A percentile compares a stretch with the other conserved stretches of the same genome.
Conservation (phyloP, 2,329 filamentous ascomycete genomes). For the Neofusicoccum umdonicola region DNA sequence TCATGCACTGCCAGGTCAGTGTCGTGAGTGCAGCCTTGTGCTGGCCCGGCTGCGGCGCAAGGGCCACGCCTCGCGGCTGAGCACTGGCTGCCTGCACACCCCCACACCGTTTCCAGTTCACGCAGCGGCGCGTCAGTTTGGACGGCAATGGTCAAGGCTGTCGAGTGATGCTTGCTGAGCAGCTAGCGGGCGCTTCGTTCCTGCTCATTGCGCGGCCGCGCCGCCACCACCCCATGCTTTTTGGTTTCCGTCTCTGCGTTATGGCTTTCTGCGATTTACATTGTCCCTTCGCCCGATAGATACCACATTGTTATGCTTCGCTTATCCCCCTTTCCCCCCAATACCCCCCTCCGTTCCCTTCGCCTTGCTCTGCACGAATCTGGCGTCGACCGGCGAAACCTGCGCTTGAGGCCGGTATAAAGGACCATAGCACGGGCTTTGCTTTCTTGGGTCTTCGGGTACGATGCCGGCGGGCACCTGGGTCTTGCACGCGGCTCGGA, state of each 20-base stretch:
- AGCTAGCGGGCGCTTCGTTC: neutral
- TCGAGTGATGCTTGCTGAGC: neutral
- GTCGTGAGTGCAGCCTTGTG: neutral
- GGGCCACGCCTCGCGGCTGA: neutral
- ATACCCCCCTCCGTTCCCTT: neutral
- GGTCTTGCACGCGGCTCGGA: neutral
- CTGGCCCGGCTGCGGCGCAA: neutral
- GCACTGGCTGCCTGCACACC: neutral
- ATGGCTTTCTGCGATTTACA: neutral
- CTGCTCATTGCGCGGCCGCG: neutral
- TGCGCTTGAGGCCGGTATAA: neutral
- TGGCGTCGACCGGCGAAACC: neutral
- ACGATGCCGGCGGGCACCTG: neutral
- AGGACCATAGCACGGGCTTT: neutral
- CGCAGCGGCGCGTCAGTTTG: neutral
- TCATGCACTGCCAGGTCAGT: neutral
- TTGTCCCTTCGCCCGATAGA: slow-evolving; percentile 12
- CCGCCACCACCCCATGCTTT: neutral
- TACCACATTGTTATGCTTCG: slow-evolving; percentile 11
- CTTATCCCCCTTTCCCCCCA: neutral
- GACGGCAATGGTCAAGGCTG: neutral
- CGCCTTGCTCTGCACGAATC: neutral
- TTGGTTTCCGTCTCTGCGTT: neutral
- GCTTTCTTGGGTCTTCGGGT: neutral
- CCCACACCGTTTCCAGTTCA: neutral